Evolutionary conservation across 1,284 basidiomycete species (phyloP).

Genomic region (Flammula alnicola): DNA sequence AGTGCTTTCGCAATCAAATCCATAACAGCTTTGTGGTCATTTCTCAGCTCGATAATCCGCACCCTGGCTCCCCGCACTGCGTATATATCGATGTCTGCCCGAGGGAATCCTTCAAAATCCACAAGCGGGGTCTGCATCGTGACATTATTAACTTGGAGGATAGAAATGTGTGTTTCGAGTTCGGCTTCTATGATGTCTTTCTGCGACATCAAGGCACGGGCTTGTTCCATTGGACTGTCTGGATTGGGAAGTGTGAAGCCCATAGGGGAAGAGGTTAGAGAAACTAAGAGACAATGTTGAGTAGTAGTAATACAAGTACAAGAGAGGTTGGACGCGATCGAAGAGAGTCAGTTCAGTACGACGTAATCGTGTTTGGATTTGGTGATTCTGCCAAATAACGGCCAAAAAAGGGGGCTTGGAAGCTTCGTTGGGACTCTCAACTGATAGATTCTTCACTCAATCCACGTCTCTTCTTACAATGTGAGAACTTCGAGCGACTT

Average conservation of each 20-base stretch:
- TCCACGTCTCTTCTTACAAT: no score
- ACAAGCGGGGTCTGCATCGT: constrained; percentile 76
- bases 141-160: constrained; percentile 62
- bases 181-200: constrained; percentile 71
- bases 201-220: constrained; percentile 58
- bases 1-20: constrained; percentile 70
- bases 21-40: constrained; percentile 74
- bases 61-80: constrained; percentile 77
- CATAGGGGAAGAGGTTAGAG: constrained; percentile 35
- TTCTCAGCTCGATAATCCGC: constrained; percentile 76
- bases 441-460: no score
- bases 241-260: constrained; percentile 50
- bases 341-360: not conserved
- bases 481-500: no score
- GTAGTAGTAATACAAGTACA: constrained; percentile 1
- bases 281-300: constrained; percentile 1
- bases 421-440: no score
- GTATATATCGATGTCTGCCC: constrained; percentile 83
- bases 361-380: constrained; percentile 9
- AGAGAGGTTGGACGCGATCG: not conserved
- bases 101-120: constrained; percentile 85
- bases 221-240: constrained; percentile 54
- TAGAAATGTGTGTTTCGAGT: constrained; percentile 59
- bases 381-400: constrained; percentile 3
- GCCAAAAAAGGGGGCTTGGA: not conserved